Conservation (phyloP, 768 basidiomycete species). For the Collybiopsis confluens region DNA sequence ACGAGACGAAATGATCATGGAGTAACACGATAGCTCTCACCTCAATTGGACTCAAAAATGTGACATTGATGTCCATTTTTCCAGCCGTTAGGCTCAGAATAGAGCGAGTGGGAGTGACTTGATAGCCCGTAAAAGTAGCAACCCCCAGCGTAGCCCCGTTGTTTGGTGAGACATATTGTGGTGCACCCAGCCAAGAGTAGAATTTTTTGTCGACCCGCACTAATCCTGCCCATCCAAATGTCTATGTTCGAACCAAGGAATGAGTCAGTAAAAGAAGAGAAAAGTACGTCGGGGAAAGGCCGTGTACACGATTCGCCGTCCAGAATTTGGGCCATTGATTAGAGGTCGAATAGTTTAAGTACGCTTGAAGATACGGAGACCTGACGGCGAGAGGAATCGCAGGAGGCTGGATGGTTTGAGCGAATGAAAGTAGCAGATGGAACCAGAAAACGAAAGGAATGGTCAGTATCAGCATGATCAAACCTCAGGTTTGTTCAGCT, state of each 20-base stretch:
- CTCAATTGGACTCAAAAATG: constrained; percentile 15
- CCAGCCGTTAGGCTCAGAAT: constrained; percentile 8
- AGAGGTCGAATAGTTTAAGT: background rate
- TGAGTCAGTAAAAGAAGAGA: background rate
- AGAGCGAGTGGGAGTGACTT: constrained; percentile 13
- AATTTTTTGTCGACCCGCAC: constrained; percentile 11
- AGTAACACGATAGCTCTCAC: background rate
- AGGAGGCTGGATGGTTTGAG: constrained; percentile 22
- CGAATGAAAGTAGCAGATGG: too few relatives aligned
- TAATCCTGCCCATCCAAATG: constrained; percentile 11
- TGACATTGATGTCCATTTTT: constrained; percentile 10
- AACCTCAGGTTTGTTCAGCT: too few relatives aligned
- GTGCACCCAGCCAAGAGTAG: constrained; percentile 10
- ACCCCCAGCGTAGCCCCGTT: background rate
- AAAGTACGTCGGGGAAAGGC: too few relatives aligned
- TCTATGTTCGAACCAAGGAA: background rate
- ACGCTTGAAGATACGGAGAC: constrained; percentile 47
- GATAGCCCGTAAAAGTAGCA: constrained; percentile 2
- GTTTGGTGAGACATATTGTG: background rate
- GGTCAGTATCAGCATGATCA: too few relatives aligned
- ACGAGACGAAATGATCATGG: background rate
- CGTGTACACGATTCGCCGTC: background rate
- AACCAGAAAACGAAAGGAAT: too few relatives aligned
- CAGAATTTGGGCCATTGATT: constrained; percentile 8
- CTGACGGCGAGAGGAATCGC: constrained; percentile 50